Conservation (phyloP, 1,284 basidiomycete species). For the Peniophora sp. region DNA sequence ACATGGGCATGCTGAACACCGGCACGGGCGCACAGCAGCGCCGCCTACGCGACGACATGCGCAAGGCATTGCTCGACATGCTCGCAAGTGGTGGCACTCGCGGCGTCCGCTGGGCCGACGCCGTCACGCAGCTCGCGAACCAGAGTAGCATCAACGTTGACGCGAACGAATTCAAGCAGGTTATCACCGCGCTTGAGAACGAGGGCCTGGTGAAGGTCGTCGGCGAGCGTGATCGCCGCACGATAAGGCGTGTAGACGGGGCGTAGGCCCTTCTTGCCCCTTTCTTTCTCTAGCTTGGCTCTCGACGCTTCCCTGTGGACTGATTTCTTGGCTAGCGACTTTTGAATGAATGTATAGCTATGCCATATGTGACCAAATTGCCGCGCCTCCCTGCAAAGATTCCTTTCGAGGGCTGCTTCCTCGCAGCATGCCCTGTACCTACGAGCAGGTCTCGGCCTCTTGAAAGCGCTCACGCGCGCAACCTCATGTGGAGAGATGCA, state of each 20-base stretch:
- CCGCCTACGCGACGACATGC: constrained; percentile 78
- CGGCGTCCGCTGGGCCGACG: constrained; percentile 77
- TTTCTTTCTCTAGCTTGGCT: no score
- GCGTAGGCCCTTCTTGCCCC: constrained; percentile 11
- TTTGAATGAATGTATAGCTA: no score
- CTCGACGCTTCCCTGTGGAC: no score
- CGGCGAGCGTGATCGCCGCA: constrained; percentile 80
- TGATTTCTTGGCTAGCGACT: no score
- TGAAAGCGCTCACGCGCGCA: no score
- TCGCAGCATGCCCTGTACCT: no score
- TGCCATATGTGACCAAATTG: no score
- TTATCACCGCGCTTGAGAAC: constrained; percentile 70
- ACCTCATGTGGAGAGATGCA: no score
- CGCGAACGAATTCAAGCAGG: constrained; percentile 72
- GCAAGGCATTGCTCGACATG: constrained; percentile 66
- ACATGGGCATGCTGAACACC: constrained; percentile 93
- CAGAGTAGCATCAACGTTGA: constrained; percentile 81
- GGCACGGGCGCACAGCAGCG: constrained; percentile 85
- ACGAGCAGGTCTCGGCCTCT: no score
- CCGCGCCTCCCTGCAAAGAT: no score
- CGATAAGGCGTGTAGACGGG: constrained; percentile 50
- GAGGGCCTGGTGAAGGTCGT: constrained; percentile 81
- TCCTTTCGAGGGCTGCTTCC: no score
- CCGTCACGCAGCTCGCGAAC: constrained; percentile 61
- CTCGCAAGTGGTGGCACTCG: constrained; percentile 50